Evolutionary conservation across 192 early-diverging fungal species (phyloP).

Genomic region (Jimgerdemannia lactiflua): DNA sequence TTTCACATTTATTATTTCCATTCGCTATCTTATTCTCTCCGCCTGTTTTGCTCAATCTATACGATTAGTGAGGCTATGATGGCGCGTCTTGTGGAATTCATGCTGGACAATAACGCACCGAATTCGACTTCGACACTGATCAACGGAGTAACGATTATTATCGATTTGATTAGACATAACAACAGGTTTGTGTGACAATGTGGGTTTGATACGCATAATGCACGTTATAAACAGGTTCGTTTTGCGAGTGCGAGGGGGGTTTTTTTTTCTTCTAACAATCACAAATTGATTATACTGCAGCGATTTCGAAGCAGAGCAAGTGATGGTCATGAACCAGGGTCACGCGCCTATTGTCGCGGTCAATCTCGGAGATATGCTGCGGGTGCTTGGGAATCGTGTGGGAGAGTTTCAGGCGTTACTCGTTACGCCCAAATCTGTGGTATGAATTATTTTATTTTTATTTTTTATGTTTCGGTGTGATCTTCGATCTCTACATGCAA

Average conservation of each 20-base stretch:
- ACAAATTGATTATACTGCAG: conserved; percentile 5
- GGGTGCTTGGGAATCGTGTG: conserved; percentile 75
- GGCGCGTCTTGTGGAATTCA: conserved; percentile 75
- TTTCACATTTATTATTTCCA: conserved; percentile 11
- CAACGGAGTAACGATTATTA: conserved; percentile 95
- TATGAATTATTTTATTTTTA: conserved; percentile 25
- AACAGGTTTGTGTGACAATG: conserved; percentile 81
- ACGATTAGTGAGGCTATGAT: conserved; percentile 70
- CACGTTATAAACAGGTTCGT: too few species aligned
- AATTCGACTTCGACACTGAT: conserved; percentile 85
- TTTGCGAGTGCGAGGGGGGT: neutral
- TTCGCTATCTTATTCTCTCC: conserved; percentile 28
- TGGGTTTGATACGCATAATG: too few species aligned
- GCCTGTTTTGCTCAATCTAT: conserved; percentile 2
- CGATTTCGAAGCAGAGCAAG: conserved; percentile 24
- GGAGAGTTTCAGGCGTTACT: conserved; percentile 79
- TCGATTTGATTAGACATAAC: conserved; percentile 96
- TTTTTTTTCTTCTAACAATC: neutral
- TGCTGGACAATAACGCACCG: conserved; percentile 78
- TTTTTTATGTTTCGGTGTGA: too few species aligned
- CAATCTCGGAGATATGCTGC: conserved; percentile 89
- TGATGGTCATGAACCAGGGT: conserved; percentile 16
- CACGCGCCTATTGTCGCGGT: conserved; percentile 38
- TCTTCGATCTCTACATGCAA: too few species aligned
- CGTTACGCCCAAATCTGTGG: conserved; percentile 67